phyloP scores from a whole-genome alignment of 768 basidiomycete genomes.

The Mycena sanguinolenta region DNA sequence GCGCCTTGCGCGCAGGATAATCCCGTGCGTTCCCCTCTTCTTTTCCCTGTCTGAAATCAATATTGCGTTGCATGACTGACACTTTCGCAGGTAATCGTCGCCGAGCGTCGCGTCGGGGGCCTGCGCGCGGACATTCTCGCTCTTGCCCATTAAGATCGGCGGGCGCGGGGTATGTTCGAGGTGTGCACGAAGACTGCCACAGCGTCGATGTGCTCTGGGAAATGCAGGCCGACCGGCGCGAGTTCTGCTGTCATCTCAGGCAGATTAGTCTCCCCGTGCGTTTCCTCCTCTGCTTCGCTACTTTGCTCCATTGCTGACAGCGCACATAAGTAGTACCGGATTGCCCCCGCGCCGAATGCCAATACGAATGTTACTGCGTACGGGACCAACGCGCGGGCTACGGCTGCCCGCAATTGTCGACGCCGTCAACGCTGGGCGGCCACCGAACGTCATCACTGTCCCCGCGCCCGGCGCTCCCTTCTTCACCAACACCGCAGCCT shows the following conservation, averaged over 20 bases:
- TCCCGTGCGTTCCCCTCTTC: constrained; percentile 69
- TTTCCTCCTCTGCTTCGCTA: too few relatives aligned
- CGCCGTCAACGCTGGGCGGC: too few relatives aligned
- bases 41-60: not conserved
- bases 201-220: constrained; percentile 90
- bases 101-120: constrained; percentile 72
- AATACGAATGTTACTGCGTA: too few relatives aligned
- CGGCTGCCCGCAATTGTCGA: too few relatives aligned
- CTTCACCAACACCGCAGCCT: too few relatives aligned
- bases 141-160: constrained; percentile 87
- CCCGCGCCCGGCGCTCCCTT: too few relatives aligned
- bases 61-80: constrained; percentile 11
- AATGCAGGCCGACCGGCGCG: constrained; percentile 69
- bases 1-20: constrained; percentile 91
- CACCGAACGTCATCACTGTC: too few relatives aligned
- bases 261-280: constrained; percentile 15
- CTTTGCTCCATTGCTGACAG: too few relatives aligned
- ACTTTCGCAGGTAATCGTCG: constrained; percentile 71
- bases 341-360: too few relatives aligned
- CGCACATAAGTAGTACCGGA: too few relatives aligned
- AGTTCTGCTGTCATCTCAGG: constrained; percentile 82
- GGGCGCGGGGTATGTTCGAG: constrained; percentile 87
- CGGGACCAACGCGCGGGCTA: too few relatives aligned
- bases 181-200: constrained; percentile 83
- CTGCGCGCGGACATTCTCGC: constrained; percentile 78